Conservation (phyloP, 352 stramenopile species). For the Elongisporangium prolatum region DNA sequence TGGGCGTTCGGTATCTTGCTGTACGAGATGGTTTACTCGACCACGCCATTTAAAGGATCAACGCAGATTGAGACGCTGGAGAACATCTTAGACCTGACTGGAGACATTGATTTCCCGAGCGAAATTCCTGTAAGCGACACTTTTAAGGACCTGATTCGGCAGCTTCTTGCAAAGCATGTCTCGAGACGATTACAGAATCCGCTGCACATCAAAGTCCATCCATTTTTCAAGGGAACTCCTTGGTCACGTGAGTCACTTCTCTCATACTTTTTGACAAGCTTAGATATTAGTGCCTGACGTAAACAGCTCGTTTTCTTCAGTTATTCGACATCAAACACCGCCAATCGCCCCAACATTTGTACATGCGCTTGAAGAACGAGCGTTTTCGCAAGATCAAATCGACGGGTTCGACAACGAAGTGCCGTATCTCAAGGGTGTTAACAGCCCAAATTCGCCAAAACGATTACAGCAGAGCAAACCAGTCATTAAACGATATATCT, state of each 20-base stretch:
- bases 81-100: conserved; percentile 38
- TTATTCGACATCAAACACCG: conserved; percentile 42
- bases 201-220: conserved; percentile 89
- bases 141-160: conserved; percentile 71
- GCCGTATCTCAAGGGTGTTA: conserved; percentile 19
- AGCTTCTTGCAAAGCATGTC: conserved; percentile 25
- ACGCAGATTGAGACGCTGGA: conserved; percentile 44
- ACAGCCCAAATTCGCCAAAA: conserved; percentile 11
- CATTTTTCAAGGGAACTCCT: conserved; percentile 88
- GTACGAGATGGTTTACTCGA: conserved; percentile 57
- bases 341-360: conserved; percentile 35
- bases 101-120: conserved; percentile 46
- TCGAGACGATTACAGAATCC: conserved; percentile 83
- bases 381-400: conserved; percentile 17
- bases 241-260: conserved; percentile 66
- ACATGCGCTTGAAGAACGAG: conserved; percentile 25
- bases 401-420: conserved; percentile 37
- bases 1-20: conserved; percentile 62
- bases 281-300: background rate
- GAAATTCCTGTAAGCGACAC: conserved; percentile 51
- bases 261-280: background rate
- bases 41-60: conserved; percentile 40
- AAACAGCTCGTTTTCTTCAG: conserved; percentile 5
- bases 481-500: conserved; percentile 2
- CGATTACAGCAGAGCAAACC: background rate